phyloP scores from a whole-genome alignment of 202 grass and related monocot species.

The Hordeum pubiflorum region DNA sequence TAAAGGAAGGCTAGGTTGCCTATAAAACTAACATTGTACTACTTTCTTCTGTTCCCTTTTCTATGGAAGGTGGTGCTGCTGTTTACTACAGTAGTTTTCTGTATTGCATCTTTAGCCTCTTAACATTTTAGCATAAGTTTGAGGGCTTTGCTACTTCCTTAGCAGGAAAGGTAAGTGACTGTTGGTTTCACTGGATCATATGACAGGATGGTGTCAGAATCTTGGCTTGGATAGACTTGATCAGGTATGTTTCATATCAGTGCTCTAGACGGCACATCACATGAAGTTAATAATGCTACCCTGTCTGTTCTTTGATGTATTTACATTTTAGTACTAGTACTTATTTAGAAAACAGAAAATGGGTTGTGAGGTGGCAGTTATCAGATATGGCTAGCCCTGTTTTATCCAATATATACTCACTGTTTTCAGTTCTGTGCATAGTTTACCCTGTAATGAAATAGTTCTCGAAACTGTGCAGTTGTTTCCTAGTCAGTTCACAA shows the following conservation, averaged over 20 bases:
- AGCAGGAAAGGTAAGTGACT: background rate
- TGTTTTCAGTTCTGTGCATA: constrained; percentile 12
- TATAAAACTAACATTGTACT: constrained; percentile 4
- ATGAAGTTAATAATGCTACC: constrained; percentile 6
- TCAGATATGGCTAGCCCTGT: constrained; percentile 3
- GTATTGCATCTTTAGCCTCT: background rate
- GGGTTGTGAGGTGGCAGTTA: background rate
- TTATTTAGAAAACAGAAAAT: background rate
- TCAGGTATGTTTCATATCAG: constrained; percentile 8
- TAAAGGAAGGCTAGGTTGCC: background rate
- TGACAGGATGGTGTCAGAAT: background rate
- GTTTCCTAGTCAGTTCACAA: constrained; percentile 3
- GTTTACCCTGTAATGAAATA: background rate
- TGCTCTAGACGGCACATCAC: background rate
- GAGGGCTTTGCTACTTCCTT: background rate
- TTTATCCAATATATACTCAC: constrained; percentile 11
- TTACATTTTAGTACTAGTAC: background rate
- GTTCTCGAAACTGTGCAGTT: background rate
- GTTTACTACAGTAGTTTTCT: background rate
- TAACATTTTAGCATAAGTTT: background rate
- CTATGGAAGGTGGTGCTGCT: background rate
- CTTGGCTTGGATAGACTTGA: background rate
- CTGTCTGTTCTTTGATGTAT: background rate
- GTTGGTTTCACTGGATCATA: background rate
- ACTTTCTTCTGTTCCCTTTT: background rate